Base-by-base conservation (phyloP, 2,329 filamentous ascomycete species). In the Aspergillus clavatus region DNA sequence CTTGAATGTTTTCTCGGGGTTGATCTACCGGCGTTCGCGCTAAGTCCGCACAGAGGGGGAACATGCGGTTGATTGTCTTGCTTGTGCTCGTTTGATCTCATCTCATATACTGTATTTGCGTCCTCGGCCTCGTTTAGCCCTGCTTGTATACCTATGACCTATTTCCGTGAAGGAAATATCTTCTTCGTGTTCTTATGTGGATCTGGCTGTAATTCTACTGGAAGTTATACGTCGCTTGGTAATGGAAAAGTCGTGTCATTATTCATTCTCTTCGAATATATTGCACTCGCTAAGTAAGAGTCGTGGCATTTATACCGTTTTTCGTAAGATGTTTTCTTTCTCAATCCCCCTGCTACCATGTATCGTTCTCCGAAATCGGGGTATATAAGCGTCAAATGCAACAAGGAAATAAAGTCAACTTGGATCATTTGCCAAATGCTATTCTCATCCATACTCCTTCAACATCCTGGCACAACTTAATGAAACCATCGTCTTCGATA, bases 401-500 rank as follows among this genome's bases (percentile, higher is more conserved):
- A n/a, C 22, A 7, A 23, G 11, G 10, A 7, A 27, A 28, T 10
- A 29, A n/a, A 18, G 18, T 16, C 16, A 12, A 11, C 24, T 42
- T 43, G 41, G n/a, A 23, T 45, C 45, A 56, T 37, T 48, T 52
- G 1, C 69, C 69, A 53, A 71, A 63, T 5, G 62, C 65, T 55
- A 72, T 61, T 10, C 69, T 57, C 40, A 53, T 57, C 69, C 70
- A 73, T 14, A 67, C 57, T 1, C 59, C 58, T 40, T 72, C 67
- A 4, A 73, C 54, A 50, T 69, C 66, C 52, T 68, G 57, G 43
- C 68, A 71, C 10, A 74, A 54, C 21, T 55, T 48, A 21, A 67
- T 48, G 42, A 74, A 74, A 3, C 45, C 54, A 19, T 71, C 67
- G 21, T 71, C 64, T 23, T 72, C 65, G 1, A 73, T 55, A 42